phyloP scores from a whole-genome alignment of 768 basidiomycete genomes.

The Xerocomellus amylosporus region DNA sequence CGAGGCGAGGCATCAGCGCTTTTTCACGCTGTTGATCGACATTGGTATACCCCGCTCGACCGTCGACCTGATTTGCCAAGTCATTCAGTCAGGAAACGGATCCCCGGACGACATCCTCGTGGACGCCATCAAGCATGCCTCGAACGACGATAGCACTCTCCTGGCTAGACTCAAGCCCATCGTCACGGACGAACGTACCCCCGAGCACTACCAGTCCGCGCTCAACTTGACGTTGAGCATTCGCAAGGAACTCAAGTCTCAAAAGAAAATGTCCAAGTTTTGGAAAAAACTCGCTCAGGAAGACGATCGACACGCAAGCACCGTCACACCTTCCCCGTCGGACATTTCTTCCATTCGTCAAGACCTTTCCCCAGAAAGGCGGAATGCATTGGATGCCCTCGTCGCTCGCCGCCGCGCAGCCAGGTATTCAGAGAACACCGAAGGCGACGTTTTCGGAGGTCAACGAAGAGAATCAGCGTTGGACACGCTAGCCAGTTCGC shows the following conservation, averaged over 20 bases:
- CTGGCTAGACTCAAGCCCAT: conserved; percentile 43
- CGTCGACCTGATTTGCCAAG: conserved; percentile 22
- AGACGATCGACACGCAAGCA: conserved; percentile 19
- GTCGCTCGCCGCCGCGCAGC: conserved; percentile 23
- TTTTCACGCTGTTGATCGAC: conserved; percentile 24
- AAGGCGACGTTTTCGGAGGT: conserved; percentile 28
- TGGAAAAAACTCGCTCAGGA: conserved; percentile 45
- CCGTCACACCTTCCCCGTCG: conserved; percentile 31
- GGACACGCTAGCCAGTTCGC: conserved; percentile 22
- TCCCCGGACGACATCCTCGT: conserved; percentile 42
- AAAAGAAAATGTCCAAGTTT: conserved; percentile 43
- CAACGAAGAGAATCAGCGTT: conserved; percentile 10
- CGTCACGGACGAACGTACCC: conserved; percentile 35
- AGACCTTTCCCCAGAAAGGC: conserved; percentile 24
- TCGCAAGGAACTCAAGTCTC: conserved; percentile 43
- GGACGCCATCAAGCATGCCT: conserved; percentile 42
- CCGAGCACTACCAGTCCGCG: conserved; percentile 45
- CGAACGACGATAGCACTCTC: conserved; percentile 36
- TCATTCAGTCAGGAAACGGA: conserved; percentile 28
- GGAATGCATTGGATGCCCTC: conserved; percentile 40
- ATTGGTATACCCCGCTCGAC: conserved; percentile 27
- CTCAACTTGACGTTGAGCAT: conserved; percentile 44
- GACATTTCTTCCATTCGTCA: conserved; percentile 30
- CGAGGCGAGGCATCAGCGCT: conserved; percentile 23
- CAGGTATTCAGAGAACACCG: conserved; percentile 10